These are phyloP conservation scores for Umbilicaria muhlenbergii DNA, from an alignment of 495 filamentous ascomycete species.

Conservation along the genomic window DNA sequence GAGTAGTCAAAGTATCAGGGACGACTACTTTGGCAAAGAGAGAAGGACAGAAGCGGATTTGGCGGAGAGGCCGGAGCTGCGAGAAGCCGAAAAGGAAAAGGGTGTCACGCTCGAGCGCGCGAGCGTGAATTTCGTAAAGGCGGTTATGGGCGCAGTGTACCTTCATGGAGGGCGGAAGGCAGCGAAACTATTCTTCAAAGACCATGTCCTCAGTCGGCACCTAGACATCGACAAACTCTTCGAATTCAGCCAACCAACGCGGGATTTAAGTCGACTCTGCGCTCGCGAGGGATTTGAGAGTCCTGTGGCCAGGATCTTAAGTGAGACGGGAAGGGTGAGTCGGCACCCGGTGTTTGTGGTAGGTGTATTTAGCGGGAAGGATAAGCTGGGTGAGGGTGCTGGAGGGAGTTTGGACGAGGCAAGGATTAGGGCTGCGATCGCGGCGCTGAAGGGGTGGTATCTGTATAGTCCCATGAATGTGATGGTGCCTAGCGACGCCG, in stretches of 20 bases:
- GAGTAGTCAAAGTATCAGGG: constrained; percentile 54
- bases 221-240: constrained; percentile 66
- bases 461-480: constrained; percentile 67
- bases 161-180: constrained; percentile 55
- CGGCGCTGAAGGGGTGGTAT: constrained; percentile 86
- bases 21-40: constrained; percentile 64
- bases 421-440: constrained; percentile 60
- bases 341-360: constrained; percentile 86
- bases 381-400: constrained; percentile 77
- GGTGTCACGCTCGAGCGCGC: constrained; percentile 30
- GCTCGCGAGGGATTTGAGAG: constrained; percentile 75
- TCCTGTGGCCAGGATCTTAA: constrained; percentile 72
- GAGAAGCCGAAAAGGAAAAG: constrained; percentile 7
- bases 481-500: constrained; percentile 66
- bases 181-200: constrained; percentile 62
- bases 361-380: constrained; percentile 74
- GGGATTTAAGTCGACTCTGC: constrained; percentile 68
- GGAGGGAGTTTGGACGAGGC: constrained; percentile 63
- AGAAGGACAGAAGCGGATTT: constrained; percentile 9
- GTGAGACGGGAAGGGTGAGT: constrained; percentile 72
- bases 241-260: constrained; percentile 63
- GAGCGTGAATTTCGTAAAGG: constrained; percentile 56
- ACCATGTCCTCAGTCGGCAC: constrained; percentile 67
- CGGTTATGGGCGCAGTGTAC: constrained; percentile 71
- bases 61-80: constrained; percentile 1